Evolutionary conservation across 2,329 filamentous ascomycete genomes (phyloP), one percentile per base, ranked within the genome.

Genomic region (Fusarium sp.): DNA sequence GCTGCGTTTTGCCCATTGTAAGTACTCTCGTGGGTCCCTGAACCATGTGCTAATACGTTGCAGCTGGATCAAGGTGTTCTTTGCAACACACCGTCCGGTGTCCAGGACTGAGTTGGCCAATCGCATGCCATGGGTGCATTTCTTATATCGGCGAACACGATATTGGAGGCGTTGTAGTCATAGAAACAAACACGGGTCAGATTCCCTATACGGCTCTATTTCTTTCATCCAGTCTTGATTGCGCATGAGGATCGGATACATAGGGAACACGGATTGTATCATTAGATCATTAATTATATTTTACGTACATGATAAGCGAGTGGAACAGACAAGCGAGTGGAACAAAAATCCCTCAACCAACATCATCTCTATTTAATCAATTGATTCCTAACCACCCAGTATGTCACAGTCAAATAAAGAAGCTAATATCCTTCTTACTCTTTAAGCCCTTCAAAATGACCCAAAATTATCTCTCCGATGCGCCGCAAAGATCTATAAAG

Each of bases 1-100:
- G 89, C 86, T 91, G 89, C 74, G 80, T 86, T 14, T 73, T 91
- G 20, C 89, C 89, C 9, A 84, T 91, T 10, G 77, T 77, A 45
- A 65, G 76, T 73, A 3, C 2, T 2, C 1, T 6, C 0, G 14
- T 9, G 10, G 0, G 8, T 14, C 10, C 6, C 11, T 8, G 18
- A 0, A n/a, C 6, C 14, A 1, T 16, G 5, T 38, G 18, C 68
- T 74, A 11, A 73, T 11, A 10, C 1, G 1, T 7, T 3, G 4
- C 4, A 77, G 75, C 75, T 84, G 68, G 77, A 79, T 18, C 81
- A 83, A 71, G 80, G 79, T 11, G 68, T 85, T 47, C 74, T 85
- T 56, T 82, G 83, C 80, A 76, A 82, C 74, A 77, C 80, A 35
- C 73, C 83, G 33, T 60, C 82, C 35, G 74, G 81, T 67, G 76